Conservation (phyloP, 2,329 filamentous ascomycete genomes). For the Aspergillus sp. region DNA sequence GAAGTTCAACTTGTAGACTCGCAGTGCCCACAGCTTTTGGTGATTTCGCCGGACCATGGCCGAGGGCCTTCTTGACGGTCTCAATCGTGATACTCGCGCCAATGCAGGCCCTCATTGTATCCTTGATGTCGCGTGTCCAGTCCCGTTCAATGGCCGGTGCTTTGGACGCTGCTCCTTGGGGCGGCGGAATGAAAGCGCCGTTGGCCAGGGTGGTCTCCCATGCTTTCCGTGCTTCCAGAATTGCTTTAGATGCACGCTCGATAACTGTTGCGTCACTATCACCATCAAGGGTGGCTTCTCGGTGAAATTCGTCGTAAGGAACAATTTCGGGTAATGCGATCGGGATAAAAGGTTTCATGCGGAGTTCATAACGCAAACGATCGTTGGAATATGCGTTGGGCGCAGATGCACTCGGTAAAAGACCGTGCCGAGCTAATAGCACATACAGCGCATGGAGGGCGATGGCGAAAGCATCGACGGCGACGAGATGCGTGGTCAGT, state of each 20-base stretch:
- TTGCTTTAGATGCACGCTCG: constrained; percentile 30
- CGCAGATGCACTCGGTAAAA: constrained; percentile 42
- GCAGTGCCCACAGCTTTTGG: constrained; percentile 6
- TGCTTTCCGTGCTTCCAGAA: constrained; percentile 32
- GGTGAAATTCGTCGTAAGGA: constrained; percentile 52
- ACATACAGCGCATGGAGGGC: constrained; percentile 54
- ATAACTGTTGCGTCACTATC: constrained; percentile 34
- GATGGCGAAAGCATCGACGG: constrained; percentile 47
- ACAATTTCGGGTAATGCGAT: constrained; percentile 61
- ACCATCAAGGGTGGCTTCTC: constrained; percentile 32
- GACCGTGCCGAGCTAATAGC: constrained; percentile 49
- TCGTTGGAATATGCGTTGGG: constrained; percentile 55
- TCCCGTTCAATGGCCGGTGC: constrained; percentile 47
- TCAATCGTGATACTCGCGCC: constrained; percentile 57
- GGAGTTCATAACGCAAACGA: constrained; percentile 64
- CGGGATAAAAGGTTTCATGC: constrained; percentile 72
- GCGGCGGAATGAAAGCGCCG: constrained; percentile 24
- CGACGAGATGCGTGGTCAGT: constrained; percentile 56
- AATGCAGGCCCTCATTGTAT: constrained; percentile 60
- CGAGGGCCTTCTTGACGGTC: constrained; percentile 45
- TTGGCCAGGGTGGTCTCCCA: constrained; percentile 35
- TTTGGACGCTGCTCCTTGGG: constrained; percentile 16
- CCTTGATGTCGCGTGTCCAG: constrained; percentile 53
- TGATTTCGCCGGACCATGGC: constrained; percentile 6
- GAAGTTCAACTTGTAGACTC: constrained; percentile 27